Base-by-base conservation (phyloP, 345 rosid genomes). In the Arabidopsis arenosa region DNA sequence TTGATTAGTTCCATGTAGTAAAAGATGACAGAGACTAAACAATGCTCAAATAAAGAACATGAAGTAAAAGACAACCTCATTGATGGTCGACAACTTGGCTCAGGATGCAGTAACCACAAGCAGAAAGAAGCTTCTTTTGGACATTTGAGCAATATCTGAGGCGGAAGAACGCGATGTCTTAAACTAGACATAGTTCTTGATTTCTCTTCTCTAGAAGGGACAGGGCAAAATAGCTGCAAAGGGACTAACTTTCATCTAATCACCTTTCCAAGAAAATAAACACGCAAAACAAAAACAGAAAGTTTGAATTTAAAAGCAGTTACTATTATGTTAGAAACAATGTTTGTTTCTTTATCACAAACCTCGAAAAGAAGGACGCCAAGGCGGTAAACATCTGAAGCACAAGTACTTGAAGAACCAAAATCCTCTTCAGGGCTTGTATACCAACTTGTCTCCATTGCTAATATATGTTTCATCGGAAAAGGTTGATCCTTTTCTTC, bases 331-430 rank as follows among this genome's bases (percentile, higher is more conserved):
- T 17, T 1, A 65, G 43, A 55, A 51, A 44, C 62, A 65, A 43
- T 47, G 32, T 52, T n/a, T 7, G 23, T 47, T 14, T 30, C 14
- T 49, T 33, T 4, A 63, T 21, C 23, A 76, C 86, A 36, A 74
- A 92, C 99, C 97, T 95, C 99, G 48, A 92, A 95, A 40, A 95
- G 89, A 72, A 95, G 91, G 72, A 95, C 87, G 14, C 99, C 99
- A 58, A 95, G 80, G 14, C 86, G 85, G 66, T 95, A 94, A 70
- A 94, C 82, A 81, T 94, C 98, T 12, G 98, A 94, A 76, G 96
- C 88, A 82, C 88, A 90, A 33, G 88, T 83, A 74, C 86, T 80
- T 9, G 88, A 65, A 62, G 86, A 82, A 62, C 90, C 89, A 36
- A 88, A 67, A 63, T 76, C 70, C 80, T 95, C 99, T 83, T 92